phyloP scores from a whole-genome alignment of 352 stramenopile genomes.

The Elongisporangium anandrum region DNA sequence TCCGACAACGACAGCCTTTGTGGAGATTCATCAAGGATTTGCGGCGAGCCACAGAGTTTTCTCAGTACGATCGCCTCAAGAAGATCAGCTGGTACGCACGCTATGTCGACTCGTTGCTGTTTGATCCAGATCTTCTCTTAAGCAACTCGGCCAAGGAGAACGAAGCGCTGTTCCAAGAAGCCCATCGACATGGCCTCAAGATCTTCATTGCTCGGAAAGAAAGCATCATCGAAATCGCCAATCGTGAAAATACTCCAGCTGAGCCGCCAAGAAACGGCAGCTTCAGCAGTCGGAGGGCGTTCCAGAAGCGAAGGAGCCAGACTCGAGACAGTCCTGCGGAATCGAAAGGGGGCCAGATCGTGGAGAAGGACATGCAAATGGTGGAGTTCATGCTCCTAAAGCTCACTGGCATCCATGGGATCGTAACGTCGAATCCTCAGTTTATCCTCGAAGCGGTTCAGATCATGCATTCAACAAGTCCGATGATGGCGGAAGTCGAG shows the following conservation, averaged over 20 bases:
- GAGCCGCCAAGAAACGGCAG: neutral
- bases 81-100: conserved; percentile 21
- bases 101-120: conserved; percentile 21
- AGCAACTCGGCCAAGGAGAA: conserved; percentile 27
- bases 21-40: conserved; percentile 41
- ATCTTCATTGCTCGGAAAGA: conserved; percentile 21
- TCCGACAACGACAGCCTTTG: conserved; percentile 18
- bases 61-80: conserved; percentile 12
- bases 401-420: conserved; percentile 27
- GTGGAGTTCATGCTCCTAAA: conserved; percentile 31
- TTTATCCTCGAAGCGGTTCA: conserved; percentile 18
- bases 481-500: conserved; percentile 25
- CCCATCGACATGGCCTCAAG: conserved; percentile 16
- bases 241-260: neutral
- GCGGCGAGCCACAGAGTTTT: conserved; percentile 9
- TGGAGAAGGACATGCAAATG: conserved; percentile 12
- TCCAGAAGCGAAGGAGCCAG: neutral
- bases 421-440: conserved; percentile 20
- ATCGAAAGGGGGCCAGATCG: neutral
- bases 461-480: conserved; percentile 17
- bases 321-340: neutral
- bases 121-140: conserved; percentile 28
- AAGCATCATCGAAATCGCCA: neutral
- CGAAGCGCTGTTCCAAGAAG: conserved; percentile 20
- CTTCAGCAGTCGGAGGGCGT: neutral